A percentile compares a stretch with the other conserved stretches of the same genome.
Evolutionary conservation across 1,284 basidiomycete genomes (phyloP).

Genomic region (Somion occarium): DNA sequence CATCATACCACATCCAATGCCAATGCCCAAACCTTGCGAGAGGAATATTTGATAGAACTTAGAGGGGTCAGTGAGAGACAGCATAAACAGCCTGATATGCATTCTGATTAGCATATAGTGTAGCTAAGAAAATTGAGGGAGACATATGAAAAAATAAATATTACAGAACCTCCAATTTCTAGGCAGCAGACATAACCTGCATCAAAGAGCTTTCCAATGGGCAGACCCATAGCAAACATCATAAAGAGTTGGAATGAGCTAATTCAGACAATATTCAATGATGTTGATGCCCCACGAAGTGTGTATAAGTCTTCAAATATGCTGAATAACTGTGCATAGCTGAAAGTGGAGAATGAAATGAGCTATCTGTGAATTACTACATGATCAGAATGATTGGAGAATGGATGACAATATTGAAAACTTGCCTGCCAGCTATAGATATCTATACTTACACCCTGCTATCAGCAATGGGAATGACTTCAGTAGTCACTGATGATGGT

Average conservation of each 20-base stretch:
- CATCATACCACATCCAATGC: slow-evolving; percentile 36
- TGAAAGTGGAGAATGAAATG: slow-evolving; percentile 16
- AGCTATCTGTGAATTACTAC: slow-evolving; percentile 9
- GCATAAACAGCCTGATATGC: slow-evolving; percentile 14
- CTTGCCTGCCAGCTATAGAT: not conserved
- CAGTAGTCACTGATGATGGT: too few relatives aligned
- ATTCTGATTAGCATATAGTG: not conserved
- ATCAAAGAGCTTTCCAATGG: slow-evolving; percentile 16
- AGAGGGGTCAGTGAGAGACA: slow-evolving; percentile 14
- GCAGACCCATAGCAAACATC: slow-evolving; percentile 13
- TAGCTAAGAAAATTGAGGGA: not conserved
- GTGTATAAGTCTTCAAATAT: slow-evolving; percentile 22
- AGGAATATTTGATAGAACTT: slow-evolving; percentile 20
- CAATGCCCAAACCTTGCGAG: slow-evolving; percentile 35
- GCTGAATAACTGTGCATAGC: slow-evolving; percentile 16
- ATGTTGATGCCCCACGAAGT: slow-evolving; percentile 9
- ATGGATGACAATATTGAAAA: not conserved
- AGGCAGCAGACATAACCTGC: slow-evolving; percentile 16
- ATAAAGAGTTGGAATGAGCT: slow-evolving; percentile 19
- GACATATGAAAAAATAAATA: slow-evolving; percentile 16
- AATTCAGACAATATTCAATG: slow-evolving; percentile 20
- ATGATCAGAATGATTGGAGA: not conserved
- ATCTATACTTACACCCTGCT: not conserved
- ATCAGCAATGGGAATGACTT: not conserved
- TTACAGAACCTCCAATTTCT: slow-evolving; percentile 13